Evolutionary conservation across 1,284 basidiomycete species (phyloP).

Genomic region (Marasmius sp.): DNA sequence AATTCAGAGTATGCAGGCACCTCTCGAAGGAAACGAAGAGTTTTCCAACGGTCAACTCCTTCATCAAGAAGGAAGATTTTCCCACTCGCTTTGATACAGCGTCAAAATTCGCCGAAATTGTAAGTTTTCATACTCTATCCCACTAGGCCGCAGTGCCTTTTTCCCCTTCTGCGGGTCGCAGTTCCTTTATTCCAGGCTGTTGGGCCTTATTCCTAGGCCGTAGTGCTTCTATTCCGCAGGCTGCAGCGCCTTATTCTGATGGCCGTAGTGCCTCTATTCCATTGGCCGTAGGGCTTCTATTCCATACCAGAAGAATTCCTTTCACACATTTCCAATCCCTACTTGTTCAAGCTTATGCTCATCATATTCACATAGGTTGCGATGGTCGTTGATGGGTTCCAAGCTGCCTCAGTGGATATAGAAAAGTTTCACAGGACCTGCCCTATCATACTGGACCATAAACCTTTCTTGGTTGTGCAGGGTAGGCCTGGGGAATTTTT

Average conservation of each 20-base stretch:
- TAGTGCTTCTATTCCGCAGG: neutral
- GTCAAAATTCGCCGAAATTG: neutral
- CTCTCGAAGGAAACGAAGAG: constrained; percentile 1
- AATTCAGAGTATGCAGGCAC: constrained; percentile 8
- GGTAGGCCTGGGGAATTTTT: constrained; percentile 19
- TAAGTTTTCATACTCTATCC: no score
- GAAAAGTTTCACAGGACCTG: constrained; percentile 23
- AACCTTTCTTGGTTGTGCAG: constrained; percentile 22
- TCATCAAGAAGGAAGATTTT: constrained; percentile 4
- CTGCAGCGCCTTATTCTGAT: neutral
- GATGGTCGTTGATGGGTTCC: constrained; percentile 21
- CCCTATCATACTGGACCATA: constrained; percentile 22
- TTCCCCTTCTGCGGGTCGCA: no score
- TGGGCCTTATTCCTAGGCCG: neutral
- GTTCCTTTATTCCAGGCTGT: no score
- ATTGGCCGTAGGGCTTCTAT: neutral
- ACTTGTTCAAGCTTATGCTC: neutral
- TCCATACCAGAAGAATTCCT: neutral
- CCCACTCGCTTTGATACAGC: constrained; percentile 8
- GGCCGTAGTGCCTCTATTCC: neutral
- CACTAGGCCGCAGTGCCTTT: no score
- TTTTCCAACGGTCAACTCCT: neutral
- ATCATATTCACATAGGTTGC: constrained; percentile 19
- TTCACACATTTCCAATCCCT: no score
- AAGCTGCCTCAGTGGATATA: constrained; percentile 27